Evolutionary conservation across 352 stramenopile species (phyloP), one percentile per base, ranked within the genome.

Genomic region (Pythium phragmiticola): DNA sequence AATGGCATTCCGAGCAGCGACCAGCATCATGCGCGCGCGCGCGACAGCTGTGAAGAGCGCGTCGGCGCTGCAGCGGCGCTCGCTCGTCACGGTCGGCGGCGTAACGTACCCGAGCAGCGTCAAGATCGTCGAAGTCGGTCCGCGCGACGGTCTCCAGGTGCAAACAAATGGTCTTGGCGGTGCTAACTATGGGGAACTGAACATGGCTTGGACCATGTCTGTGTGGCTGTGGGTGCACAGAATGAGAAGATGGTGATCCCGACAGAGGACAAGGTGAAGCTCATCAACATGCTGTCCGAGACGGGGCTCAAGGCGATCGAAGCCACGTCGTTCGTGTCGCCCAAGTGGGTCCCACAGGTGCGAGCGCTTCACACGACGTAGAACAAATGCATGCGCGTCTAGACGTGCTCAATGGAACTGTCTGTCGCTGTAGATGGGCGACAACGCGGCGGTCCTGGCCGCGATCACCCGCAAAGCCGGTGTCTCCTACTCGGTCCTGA

Each of bases 311-410:
- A 68, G 6, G 81, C 78, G 4, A 97, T 99, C 58, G 96, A 99
- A 75, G 80, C 91, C 7, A 98, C 93, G 49, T 86, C 91, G 13
- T 99, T 99, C 65, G 96, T 99, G 14, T 98, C 95, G 8, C 92
- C 94, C 19, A 98, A 98, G 72, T 99, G 96, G 94, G 92, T 99
- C 17, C 96, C 96, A 12, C 92, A 98, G 76, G 84, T 94, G 37
- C 43, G 62, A 60, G 16, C 9, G 17, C 8, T 50, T 46, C n/a
- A 0, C 41, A n/a, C n/a, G 41, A 28, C 11, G 17, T 1, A 17
- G 3, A 50, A 9, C 17, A 14, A 17, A 11, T 2, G 34, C 2
- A 46, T 30, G 23, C 11, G 34, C 7, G 43, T 49, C n/a, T 30
- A 16, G n/a, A 30, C 45, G 11, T 19, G 37, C 37, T 42, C 37